Percentiles rank a stretch among this genome's conserved stretches.
These are phyloP conservation scores for Pichia sp. DNA, from an alignment of 1,139 yeast species.

Conservation along the genomic window DNA sequence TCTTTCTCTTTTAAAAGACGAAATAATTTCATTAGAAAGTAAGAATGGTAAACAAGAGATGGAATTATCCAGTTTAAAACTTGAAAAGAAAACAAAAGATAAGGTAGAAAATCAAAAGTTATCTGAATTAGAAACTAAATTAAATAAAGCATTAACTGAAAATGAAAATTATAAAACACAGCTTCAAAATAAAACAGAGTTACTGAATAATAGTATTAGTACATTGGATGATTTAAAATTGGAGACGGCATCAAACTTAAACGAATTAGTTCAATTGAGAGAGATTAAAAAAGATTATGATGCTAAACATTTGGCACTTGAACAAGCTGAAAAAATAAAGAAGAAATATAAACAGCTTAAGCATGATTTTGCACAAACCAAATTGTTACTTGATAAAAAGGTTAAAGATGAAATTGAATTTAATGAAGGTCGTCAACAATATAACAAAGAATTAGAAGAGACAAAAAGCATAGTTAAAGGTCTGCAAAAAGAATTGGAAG, in stretches of 20 bases:
- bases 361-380: slow-evolving; percentile 35
- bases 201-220: neutral
- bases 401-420: slow-evolving; percentile 36
- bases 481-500: slow-evolving; percentile 24
- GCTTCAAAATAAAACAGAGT: neutral
- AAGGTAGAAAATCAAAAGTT: slow-evolving; percentile 4
- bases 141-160: slow-evolving; percentile 5
- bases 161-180: slow-evolving; percentile 2
- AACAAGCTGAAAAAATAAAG: slow-evolving; percentile 22
- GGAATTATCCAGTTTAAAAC: slow-evolving; percentile 16
- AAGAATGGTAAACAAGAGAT: slow-evolving; percentile 24
- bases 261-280: slow-evolving; percentile 2
- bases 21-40: slow-evolving; percentile 29
- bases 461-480: slow-evolving; percentile 25
- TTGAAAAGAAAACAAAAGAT: slow-evolving; percentile 12
- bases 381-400: slow-evolving; percentile 32
- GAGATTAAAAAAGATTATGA: slow-evolving; percentile 14
- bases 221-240: slow-evolving; percentile 1
- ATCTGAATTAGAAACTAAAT: slow-evolving; percentile 7
- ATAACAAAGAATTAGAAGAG: slow-evolving; percentile 31
- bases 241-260: neutral
- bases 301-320: slow-evolving; percentile 18
- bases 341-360: slow-evolving; percentile 32
- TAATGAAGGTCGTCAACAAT: slow-evolving; percentile 35
- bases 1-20: slow-evolving; percentile 32